Conservation (phyloP, 139 green algal genomes). For the Chlamydomonas sp. region DNA sequence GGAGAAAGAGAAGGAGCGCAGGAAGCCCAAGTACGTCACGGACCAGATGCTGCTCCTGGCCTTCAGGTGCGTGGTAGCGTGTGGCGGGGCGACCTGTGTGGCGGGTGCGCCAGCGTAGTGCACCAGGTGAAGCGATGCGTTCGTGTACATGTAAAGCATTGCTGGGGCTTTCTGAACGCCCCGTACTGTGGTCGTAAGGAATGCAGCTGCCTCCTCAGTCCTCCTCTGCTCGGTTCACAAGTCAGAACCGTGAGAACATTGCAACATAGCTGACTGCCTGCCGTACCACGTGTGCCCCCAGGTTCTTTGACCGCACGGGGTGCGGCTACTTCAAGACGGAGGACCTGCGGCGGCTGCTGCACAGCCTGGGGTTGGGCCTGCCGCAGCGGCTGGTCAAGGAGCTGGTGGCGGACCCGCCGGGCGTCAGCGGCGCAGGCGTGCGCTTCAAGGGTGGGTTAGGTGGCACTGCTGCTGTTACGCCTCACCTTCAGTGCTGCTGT, state of each 20-base stretch:
- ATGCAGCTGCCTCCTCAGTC: too few species aligned
- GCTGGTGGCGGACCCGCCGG: slow-evolving; percentile 1
- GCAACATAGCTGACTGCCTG: too few species aligned
- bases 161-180: too few species aligned
- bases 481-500: too few species aligned
- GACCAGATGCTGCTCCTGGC: slow-evolving; percentile 46
- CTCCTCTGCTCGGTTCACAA: too few species aligned
- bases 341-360: slow-evolving; percentile 72
- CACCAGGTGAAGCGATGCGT: too few species aligned
- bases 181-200: too few species aligned
- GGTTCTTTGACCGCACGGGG: slow-evolving; percentile 71
- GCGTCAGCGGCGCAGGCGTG: not conserved
- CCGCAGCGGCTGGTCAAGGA: slow-evolving; percentile 51
- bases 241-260: too few species aligned
- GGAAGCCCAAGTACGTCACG: slow-evolving; percentile 14
- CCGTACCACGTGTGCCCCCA: not conserved
- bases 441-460: slow-evolving; percentile 28
- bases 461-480: too few species aligned
- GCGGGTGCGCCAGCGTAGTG: not conserved
- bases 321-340: slow-evolving; percentile 72
- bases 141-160: too few species aligned
- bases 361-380: slow-evolving; percentile 64
- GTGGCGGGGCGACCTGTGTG: not conserved
- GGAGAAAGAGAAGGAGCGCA: slow-evolving; percentile 15
- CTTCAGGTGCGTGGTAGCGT: slow-evolving; percentile 45